These are phyloP conservation scores for Penicillium griseofulvum DNA, from an alignment of 2,329 filamentous ascomycete genomes.

Conservation along the genomic window DNA sequence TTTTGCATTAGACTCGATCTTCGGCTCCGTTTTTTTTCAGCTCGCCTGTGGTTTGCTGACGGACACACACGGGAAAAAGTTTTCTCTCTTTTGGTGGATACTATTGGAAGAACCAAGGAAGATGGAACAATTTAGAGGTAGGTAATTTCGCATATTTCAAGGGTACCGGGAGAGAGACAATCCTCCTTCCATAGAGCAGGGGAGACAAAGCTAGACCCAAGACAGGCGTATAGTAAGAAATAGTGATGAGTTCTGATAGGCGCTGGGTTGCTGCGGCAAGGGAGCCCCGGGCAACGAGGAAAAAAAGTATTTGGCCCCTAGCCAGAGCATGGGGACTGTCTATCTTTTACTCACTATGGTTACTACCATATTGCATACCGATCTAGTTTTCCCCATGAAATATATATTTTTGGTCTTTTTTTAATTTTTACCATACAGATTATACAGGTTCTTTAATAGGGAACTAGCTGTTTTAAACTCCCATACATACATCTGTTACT, in stretches of 20 bases:
- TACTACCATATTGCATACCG: conserved; percentile 1
- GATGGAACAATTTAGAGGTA: conserved; percentile 1
- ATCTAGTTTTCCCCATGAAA: neutral
- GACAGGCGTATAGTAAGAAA: neutral
- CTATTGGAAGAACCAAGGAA: conserved; percentile 23
- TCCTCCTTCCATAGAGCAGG: conserved; percentile 1
- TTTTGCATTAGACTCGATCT: conserved; percentile 33
- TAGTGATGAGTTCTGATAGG: conserved; percentile 28
- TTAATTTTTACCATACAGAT: neutral
- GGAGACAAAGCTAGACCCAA: conserved; percentile 1
- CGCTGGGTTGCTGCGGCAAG: conserved; percentile 38
- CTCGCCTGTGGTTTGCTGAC: conserved; percentile 12
- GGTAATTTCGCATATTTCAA: neutral
- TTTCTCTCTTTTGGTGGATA: conserved; percentile 17
- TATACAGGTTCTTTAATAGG: neutral
- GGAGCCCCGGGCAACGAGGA: conserved; percentile 39
- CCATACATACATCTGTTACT: neutral
- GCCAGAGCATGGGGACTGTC: conserved; percentile 6
- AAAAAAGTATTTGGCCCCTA: conserved; percentile 11
- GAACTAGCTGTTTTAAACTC: neutral
- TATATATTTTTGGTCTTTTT: neutral
- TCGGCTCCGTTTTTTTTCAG: conserved; percentile 22
- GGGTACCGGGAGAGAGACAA: conserved; percentile 22
- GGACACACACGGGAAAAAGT: conserved; percentile 21
- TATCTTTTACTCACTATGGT: conserved; percentile 7